Conservation (phyloP, 1,139 yeast genomes). For the Kodamaea sp. region DNA sequence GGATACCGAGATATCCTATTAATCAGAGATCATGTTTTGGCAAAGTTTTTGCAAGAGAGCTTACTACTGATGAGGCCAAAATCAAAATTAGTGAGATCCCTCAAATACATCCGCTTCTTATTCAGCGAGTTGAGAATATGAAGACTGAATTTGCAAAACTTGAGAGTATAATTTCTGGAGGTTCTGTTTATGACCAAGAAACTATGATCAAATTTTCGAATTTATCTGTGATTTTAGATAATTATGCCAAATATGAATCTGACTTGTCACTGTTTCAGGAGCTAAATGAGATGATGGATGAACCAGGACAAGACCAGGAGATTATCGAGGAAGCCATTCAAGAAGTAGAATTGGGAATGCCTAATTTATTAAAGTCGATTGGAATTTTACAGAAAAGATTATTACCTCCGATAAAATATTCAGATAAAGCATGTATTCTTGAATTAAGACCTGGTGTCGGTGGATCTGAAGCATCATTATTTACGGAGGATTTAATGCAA, state of each 20-base stretch:
- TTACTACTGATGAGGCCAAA: constrained; percentile 7
- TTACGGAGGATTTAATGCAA: constrained; percentile 70
- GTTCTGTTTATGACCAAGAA: constrained; percentile 47
- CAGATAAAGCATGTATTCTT: constrained; percentile 72
- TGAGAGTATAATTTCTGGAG: constrained; percentile 45
- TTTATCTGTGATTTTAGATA: constrained; percentile 51
- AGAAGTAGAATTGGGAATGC: constrained; percentile 28
- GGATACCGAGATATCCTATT: too few species aligned
- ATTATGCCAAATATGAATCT: constrained; percentile 45
- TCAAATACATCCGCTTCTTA: constrained; percentile 55
- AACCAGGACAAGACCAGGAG: constrained; percentile 29
- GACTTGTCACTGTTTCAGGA: constrained; percentile 35
- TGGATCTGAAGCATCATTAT: constrained; percentile 88
- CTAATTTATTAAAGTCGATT: constrained; percentile 34
- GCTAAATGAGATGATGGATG: constrained; percentile 31
- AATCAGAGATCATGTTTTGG: not conserved
- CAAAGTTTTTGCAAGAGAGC: not conserved
- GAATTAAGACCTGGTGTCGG: constrained; percentile 97
- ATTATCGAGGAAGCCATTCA: constrained; percentile 26
- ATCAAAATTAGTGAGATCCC: constrained; percentile 10
- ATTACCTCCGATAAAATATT: constrained; percentile 73
- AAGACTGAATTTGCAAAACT: constrained; percentile 47
- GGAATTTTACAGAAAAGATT: constrained; percentile 52
- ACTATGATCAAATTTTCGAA: constrained; percentile 56
- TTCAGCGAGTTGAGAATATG: constrained; percentile 57